Base-by-base conservation (phyloP, 208 protist species). In the Acanthamoeba divionensis region DNA sequence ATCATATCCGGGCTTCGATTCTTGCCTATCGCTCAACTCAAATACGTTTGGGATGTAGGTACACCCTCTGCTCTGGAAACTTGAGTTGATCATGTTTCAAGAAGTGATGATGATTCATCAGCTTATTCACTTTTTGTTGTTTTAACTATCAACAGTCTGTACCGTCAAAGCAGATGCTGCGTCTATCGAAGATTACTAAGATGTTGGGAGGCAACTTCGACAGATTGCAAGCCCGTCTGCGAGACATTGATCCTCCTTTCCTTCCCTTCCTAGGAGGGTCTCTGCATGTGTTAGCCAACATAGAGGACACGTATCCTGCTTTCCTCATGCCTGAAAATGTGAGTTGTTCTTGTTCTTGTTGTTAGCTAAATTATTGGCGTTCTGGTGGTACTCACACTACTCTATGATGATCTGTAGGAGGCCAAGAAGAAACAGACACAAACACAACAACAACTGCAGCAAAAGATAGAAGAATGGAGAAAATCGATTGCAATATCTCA, bases 261-360 rank as follows among this genome's bases (percentile, higher is more conserved):
- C 44, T 86, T n/a, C 77, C 77, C 2, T 86, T 48, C 47, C 10
- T 86, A 29, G 77, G 77, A 38, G 62, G 94, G 10, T 95, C 93
- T 47, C 77, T 96, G 31, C 93, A 92, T 12, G 94, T 96, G 60
- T 41, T 96, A 1, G 92, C 93, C 5, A 94, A 95, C 65, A 93
- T 96, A 26, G 94, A 95, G 15, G 93, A 95, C 63, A n/a, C 63
- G 21, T 71, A 71, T 31, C 66, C 66, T 2, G 31, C 66, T 3
- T 12, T 71, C 63, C 21, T 71, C 63, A 71, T 24, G 21, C 5
- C 63, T 13, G 63, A 71, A 12, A 71, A 48, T 38, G 63, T 71
- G 47, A 18, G n/a, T 57, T 57, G 52, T n/a, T 15, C 52, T 57
- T 57, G 52, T n/a, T 57, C 52, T 15, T n/a, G 18, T 57, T 57